Percentiles rank a stretch among this genome's conserved stretches.
phyloP scores from a whole-genome alignment of 768 basidiomycete genomes.

The Lyophyllum shimeji region DNA sequence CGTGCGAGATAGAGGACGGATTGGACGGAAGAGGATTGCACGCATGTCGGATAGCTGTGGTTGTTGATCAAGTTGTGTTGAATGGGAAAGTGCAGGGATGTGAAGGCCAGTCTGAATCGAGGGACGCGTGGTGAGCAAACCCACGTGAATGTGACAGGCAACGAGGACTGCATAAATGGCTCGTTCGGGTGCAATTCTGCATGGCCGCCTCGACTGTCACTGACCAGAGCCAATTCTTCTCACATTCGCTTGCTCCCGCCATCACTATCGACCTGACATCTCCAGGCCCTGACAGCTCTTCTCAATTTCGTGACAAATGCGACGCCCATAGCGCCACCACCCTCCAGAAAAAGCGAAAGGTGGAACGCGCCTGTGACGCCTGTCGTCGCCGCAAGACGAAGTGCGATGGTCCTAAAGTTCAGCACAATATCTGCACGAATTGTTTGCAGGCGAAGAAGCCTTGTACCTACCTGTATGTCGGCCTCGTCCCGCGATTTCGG shows the following conservation, averaged over 20 bases:
- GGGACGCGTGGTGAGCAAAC: not conserved
- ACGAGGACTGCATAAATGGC: not conserved
- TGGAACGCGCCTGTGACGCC: conserved; percentile 58
- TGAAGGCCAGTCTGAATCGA: not conserved
- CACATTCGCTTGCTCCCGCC: not conserved
- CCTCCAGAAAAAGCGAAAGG: conserved; percentile 40
- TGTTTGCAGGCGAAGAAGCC: conserved; percentile 48
- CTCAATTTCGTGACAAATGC: not conserved
- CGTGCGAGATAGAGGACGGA: not conserved
- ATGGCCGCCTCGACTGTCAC: conserved; percentile 5
- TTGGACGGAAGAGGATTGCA: not conserved
- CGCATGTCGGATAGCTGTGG: not conserved
- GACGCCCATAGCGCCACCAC: conserved; percentile 8
- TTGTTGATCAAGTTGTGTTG: too few species aligned
- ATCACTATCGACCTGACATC: not conserved
- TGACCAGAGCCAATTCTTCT: not conserved
- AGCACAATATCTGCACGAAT: conserved; percentile 54
- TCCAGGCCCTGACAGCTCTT: not conserved
- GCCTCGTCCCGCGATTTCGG: not conserved
- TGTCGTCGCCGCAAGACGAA: conserved; percentile 60
- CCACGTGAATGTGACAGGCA: not conserved
- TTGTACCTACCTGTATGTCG: conserved; percentile 61
- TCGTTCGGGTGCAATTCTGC: conserved; percentile 2
- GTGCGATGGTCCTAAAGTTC: conserved; percentile 58
- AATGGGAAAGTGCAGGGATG: not conserved